Base-by-base conservation (phyloP, 805 yeast species). In the Candida multigemmis region DNA sequence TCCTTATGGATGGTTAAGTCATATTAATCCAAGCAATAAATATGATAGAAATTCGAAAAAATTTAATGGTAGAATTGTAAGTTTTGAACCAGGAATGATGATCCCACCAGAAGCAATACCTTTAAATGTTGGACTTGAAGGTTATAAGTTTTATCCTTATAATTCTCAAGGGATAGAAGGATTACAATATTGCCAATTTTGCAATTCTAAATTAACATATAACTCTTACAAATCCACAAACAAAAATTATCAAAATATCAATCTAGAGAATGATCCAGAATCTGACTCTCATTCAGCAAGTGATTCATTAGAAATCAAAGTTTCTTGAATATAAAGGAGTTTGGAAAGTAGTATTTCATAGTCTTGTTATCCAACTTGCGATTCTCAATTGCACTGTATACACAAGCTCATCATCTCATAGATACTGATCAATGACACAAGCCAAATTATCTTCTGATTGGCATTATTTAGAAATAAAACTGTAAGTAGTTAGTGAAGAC, bases 91-190 rank as follows among this genome's bases (percentile, higher is more conserved):
- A 2, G 57, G 58, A 2, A 33, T 38, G 31, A 37, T 35, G 6
- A 25, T 50, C 7, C 60, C 62, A 3, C 26, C 30, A 3, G 54
- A 54, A 14, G 59, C 60, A 6, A 42, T 51, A 6, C 46, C 50
- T 3, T 27, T 49, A 6, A 40, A 12, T 16, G 14, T 22, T 9
- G n/a, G 22, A 14, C n/a, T n/a, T n/a, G n/a, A n/a, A n/a, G n/a
- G n/a, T n/a, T n/a, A n/a, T n/a, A n/a, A n/a, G n/a, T n/a, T n/a
- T n/a, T n/a, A n/a, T n/a, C n/a, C n/a, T n/a, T n/a, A n/a, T n/a
- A n/a, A n/a, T n/a, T n/a, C n/a, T n/a, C n/a, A n/a, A n/a, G n/a
- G n/a, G n/a, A 5, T 15, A 12, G 10, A 4, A 21, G 16, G 15
- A 15, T 7, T 16, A 23, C 4, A 10, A 10, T 5, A 15, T 18